Base-by-base conservation (phyloP, 306 rosid species). In the Lathyrus sativus region DNA sequence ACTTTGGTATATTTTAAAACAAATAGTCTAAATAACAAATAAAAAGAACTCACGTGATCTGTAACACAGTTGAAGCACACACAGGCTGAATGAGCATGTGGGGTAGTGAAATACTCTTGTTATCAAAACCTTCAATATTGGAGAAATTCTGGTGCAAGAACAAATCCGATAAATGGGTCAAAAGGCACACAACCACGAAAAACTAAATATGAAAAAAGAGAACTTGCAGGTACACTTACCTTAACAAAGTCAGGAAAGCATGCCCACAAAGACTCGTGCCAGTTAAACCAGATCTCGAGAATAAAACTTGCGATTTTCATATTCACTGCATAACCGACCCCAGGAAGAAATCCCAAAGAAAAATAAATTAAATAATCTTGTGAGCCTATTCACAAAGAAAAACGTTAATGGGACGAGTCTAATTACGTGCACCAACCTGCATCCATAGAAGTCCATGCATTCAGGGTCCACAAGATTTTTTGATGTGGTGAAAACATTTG, bases 191-290 rank as follows among this genome's bases (percentile, higher is more conserved):
- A 44, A 54, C 18, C 5, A 29, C 10, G 51, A 15, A 31, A 2
- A 57, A 67, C 58, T 2, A 66, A 17, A 49, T 15, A 33, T 9
- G n/a, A 50, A 17, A 22, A 71, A 10, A 24, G 39, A 56, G 62
- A 49, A 29, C 72, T 65, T 54, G 55, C 26, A 61, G 22, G 43
- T 0, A 17, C 17, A 31, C 56, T 60, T 67, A 87, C 96, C 96
- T 86, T 79, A 19, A 76, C 58, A 77, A 75, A 77, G 12, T 67
- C 73, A 69, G 93, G 86, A 41, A 71, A 68, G 74, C 72, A 80
- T 8, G 26, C 82, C 98, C 98, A 93, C 72, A 93, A 63, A 15
- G 91, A 88, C 71, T 90, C 87, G 85, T 93, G 98, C 98, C 96
- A 90, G 67, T 82, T 80, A 77, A 90, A 88, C 98, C 98, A 93